Evolutionary conservation across 352 stramenopile genomes (phyloP).

Genomic region (Globisporangium lucens): DNA sequence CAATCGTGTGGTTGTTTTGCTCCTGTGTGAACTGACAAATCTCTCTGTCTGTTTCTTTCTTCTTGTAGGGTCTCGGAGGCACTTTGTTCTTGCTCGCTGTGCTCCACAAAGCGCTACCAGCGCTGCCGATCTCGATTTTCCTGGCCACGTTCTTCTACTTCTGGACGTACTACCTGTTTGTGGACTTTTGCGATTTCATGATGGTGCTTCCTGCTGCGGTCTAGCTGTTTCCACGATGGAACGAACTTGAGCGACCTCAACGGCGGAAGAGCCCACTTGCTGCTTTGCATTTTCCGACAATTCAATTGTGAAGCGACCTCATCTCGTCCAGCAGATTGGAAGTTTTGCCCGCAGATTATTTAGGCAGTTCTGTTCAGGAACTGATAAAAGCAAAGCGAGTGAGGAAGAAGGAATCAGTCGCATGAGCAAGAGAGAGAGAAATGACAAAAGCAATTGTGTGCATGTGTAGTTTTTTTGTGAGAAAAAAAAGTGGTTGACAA

Average conservation of each 20-base stretch:
- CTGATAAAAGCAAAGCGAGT: neutral
- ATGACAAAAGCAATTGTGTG: neutral
- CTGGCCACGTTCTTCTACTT: slow-evolving; percentile 82
- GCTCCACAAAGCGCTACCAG: slow-evolving; percentile 92
- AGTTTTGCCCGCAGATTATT: slow-evolving; percentile 5
- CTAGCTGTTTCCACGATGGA: slow-evolving; percentile 16
- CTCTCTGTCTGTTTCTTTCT: slow-evolving; percentile 2
- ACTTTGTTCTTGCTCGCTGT: slow-evolving; percentile 96
- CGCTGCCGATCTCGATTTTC: slow-evolving; percentile 94
- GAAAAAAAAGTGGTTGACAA: neutral
- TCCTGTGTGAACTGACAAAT: neutral
- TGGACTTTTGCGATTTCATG: slow-evolving; percentile 82
- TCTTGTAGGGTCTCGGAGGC: slow-evolving; percentile 78
- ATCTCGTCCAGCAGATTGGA: neutral
- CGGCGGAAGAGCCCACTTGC: neutral
- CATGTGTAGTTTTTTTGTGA: neutral
- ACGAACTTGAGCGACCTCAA: neutral
- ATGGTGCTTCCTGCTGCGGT: slow-evolving; percentile 59
- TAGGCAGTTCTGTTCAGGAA: neutral
- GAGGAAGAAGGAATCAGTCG: neutral
- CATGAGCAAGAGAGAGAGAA: neutral
- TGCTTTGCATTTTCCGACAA: neutral
- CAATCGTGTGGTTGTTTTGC: neutral
- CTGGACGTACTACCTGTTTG: slow-evolving; percentile 78
- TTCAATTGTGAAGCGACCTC: neutral